These are phyloP conservation scores for Dactylellina sp. DNA, from an alignment of 2,329 filamentous ascomycete genomes.

Conservation along the genomic window DNA sequence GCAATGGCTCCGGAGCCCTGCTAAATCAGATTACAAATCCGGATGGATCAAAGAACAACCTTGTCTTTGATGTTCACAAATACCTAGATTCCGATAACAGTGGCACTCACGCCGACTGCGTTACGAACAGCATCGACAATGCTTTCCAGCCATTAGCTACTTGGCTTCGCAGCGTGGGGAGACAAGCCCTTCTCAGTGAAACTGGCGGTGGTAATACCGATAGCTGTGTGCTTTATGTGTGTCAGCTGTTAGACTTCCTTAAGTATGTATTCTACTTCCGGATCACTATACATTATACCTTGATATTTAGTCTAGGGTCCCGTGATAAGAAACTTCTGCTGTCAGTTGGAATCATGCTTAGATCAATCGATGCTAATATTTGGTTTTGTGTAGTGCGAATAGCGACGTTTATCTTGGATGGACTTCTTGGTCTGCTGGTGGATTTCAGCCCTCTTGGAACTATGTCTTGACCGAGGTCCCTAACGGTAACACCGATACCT, in stretches of 20 bases:
- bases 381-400: slow-evolving; percentile 59
- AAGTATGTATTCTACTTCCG: slow-evolving; percentile 58
- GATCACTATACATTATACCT: background rate
- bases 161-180: slow-evolving; percentile 67
- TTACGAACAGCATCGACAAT: slow-evolving; percentile 67
- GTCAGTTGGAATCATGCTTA: too few relatives aligned
- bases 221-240: slow-evolving; percentile 62
- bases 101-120: slow-evolving; percentile 69
- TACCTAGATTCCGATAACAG: slow-evolving; percentile 72
- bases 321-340: too few relatives aligned
- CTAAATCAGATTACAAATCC: slow-evolving; percentile 71
- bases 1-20: slow-evolving; percentile 68
- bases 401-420: slow-evolving; percentile 64
- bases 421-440: slow-evolving; percentile 63
- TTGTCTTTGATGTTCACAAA: slow-evolving; percentile 73
- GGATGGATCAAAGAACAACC: slow-evolving; percentile 69
- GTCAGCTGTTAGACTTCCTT: slow-evolving; percentile 62
- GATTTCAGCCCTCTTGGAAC: slow-evolving; percentile 59
- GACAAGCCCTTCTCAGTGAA: slow-evolving; percentile 69
- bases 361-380: slow-evolving; percentile 9
- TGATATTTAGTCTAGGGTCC: too few relatives aligned
- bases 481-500: slow-evolving; percentile 38
- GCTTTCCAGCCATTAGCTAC: slow-evolving; percentile 67
- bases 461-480: slow-evolving; percentile 59
- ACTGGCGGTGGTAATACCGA: slow-evolving; percentile 65